Evolutionary conservation across 2,329 filamentous ascomycete genomes (phyloP), one percentile per base, ranked within the genome.

Genomic region (Ceratocystis cacaofunesta): DNA sequence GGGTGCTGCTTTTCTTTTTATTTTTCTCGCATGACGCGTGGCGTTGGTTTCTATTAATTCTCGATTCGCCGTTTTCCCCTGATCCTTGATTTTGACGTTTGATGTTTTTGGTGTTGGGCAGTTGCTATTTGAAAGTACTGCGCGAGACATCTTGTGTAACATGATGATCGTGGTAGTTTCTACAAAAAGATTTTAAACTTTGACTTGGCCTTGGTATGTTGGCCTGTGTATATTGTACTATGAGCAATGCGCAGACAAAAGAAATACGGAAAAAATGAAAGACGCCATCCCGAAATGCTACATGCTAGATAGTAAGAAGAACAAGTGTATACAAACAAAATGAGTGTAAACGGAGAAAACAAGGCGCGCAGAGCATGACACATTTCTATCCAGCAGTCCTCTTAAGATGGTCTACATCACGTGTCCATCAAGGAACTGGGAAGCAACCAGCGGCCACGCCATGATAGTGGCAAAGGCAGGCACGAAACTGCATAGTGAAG

Each of bases 401-500:
- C 32, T 36, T 43, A 17, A 41, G 36, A 60, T 61, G 52, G 19
- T 57, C 66, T 64, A 67, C 30, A 44, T 50, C 19, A 76, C 64
- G 66, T 70, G 72, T 28, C 74, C 74, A 46, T 76, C 73, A 25
- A 73, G 70, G 58, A 69, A 63, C 32, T 69, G 64, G 67, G 71
- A 68, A 67, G 71, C 72, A 25, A 70, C 68, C 5, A 70, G 64
- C 19, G 75, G 75, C 75, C 75, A 76, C 63, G 73, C 72, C 19
- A 76, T 71, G 25, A 76, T 65, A 55, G 73, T 57, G 52, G 68
- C 69, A 62, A 75, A 71, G 48, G 72, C 71, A 60, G 74, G 74
- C 65, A 73, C 70, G 71, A 75, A 76, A 41, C 75, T 76, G 62
- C n/a, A 6, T 46, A 36, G 28, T n/a, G 17, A 2, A 64, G 5